phyloP scores from a whole-genome alignment of 148 eudicot species.

The Spergularia bocconei region DNA sequence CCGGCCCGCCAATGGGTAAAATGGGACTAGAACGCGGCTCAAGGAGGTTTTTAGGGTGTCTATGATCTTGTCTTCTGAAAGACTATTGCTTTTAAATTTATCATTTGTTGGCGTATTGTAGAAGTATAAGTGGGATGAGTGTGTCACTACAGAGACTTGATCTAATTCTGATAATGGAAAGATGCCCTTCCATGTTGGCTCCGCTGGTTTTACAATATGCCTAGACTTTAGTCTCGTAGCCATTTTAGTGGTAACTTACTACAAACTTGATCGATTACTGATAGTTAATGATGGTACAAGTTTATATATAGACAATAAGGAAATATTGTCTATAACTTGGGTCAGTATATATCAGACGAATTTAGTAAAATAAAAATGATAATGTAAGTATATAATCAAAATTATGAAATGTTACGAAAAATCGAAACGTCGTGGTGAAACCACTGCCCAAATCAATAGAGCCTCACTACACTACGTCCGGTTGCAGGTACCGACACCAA shows the following conservation, averaged over 20 bases:
- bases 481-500: no score
- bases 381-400: no score
- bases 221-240: background rate
- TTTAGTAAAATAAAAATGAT: no score
- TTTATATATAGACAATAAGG: no score
- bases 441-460: no score
- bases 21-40: constrained; percentile 5
- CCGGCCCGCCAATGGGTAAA: constrained; percentile 21
- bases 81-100: background rate
- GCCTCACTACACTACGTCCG: no score
- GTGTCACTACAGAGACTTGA: constrained; percentile 13
- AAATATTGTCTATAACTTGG: no score
- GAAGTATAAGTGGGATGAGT: background rate
- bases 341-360: no score
- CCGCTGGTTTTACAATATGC: constrained; percentile 16
- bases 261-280: background rate
- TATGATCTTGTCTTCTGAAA: background rate
- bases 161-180: constrained; percentile 11
- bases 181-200: constrained; percentile 19
- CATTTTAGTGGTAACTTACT: no score
- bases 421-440: no score
- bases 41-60: constrained; percentile 7
- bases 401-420: no score
- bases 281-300: no score
- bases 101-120: background rate